Conservation (phyloP, 148 eudicot species). For the Fagopyrum tataricum region DNA sequence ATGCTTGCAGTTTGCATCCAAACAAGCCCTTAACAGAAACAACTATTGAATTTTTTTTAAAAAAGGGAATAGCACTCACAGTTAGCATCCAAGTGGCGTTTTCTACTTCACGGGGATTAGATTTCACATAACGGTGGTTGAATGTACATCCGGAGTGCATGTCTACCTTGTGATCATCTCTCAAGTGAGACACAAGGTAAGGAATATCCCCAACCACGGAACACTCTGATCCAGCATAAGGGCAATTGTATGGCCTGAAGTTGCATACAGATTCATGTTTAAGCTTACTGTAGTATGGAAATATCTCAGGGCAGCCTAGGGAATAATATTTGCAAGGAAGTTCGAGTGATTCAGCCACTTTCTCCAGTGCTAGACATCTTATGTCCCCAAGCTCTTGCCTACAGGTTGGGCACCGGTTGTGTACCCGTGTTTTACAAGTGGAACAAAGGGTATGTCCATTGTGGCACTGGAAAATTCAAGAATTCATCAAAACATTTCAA, state of each 20-base stretch:
- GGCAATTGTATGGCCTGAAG: conserved; percentile 80
- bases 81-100: conserved; percentile 94
- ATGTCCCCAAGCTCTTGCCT: conserved; percentile 86
- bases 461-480: conserved; percentile 42
- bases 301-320: conserved; percentile 77
- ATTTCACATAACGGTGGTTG: conserved; percentile 83
- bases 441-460: conserved; percentile 87
- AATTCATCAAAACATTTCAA: background rate
- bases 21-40: background rate
- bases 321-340: conserved; percentile 69
- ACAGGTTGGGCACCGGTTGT: conserved; percentile 76
- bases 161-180: conserved; percentile 83
- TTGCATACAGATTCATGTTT: conserved; percentile 67
- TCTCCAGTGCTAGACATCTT: conserved; percentile 77
- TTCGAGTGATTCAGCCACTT: conserved; percentile 80
- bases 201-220: conserved; percentile 69
- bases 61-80: conserved; percentile 35
- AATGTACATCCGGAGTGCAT: conserved; percentile 90
- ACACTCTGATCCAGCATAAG: conserved; percentile 87
- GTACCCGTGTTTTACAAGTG: conserved; percentile 74
- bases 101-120: conserved; percentile 87
- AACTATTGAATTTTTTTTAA: no score
- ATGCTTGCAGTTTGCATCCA: background rate
- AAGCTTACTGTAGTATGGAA: conserved; percentile 76
- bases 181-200: conserved; percentile 55